Percentiles rank a stretch among this genome's conserved stretches.
These are phyloP conservation scores for Candida maltosa DNA, from an alignment of 805 yeast species.

Conservation along the genomic window DNA sequence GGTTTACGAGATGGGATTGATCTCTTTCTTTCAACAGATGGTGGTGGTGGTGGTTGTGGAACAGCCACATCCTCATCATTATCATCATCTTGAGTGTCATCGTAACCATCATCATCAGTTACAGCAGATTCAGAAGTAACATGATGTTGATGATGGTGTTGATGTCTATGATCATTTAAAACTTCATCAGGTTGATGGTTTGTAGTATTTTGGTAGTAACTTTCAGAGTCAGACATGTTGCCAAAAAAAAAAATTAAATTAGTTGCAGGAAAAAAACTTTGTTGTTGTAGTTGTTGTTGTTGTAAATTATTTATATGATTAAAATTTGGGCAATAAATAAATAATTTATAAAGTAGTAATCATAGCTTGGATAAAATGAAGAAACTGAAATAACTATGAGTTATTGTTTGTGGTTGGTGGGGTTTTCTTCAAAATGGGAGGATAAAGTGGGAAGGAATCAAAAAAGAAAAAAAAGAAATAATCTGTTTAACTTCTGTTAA, in stretches of 20 bases:
- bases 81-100: conserved; percentile 1
- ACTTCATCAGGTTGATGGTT: conserved; percentile 24
- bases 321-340: not conserved
- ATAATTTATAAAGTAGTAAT: too few species aligned
- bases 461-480: too few species aligned
- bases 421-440: too few species aligned
- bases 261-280: not conserved
- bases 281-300: not conserved
- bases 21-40: conserved; percentile 1
- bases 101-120: conserved; percentile 12
- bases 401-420: too few species aligned
- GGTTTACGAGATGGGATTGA: not conserved
- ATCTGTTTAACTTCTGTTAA: not conserved
- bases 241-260: not conserved
- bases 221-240: conserved; percentile 40
- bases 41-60: conserved; percentile 2
- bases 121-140: conserved; percentile 13
- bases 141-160: conserved; percentile 14
- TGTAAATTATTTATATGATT: not conserved
- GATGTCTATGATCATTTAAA: conserved; percentile 40
- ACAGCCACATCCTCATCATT: not conserved
- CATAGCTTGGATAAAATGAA: too few species aligned
- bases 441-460: too few species aligned
- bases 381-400: too few species aligned
- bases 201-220: conserved; percentile 23